Conservation (phyloP, 176 grass and related monocot genomes). For the Musa itinerans region DNA sequence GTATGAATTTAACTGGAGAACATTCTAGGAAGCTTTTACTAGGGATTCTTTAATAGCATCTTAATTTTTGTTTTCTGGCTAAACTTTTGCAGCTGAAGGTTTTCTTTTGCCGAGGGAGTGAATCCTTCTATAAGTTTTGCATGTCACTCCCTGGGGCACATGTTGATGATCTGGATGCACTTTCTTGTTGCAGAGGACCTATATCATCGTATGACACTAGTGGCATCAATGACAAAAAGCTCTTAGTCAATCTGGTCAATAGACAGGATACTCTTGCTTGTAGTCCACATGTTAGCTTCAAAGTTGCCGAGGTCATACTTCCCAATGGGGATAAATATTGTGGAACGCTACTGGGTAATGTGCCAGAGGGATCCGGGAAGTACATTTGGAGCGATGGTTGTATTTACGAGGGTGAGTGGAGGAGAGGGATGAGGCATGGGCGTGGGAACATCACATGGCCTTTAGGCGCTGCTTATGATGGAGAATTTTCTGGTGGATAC, state of each 20-base stretch:
- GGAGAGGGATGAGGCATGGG: slow-evolving; percentile 76
- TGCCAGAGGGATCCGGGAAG: slow-evolving; percentile 70
- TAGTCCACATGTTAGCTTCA: slow-evolving; percentile 36
- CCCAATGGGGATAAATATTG: slow-evolving; percentile 59
- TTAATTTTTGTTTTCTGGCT: neutral
- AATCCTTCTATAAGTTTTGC: slow-evolving; percentile 31
- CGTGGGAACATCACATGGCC: slow-evolving; percentile 66
- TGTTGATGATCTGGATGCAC: slow-evolving; percentile 36
- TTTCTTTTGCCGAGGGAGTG: neutral
- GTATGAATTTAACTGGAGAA: neutral
- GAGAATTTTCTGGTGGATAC: slow-evolving; percentile 74
- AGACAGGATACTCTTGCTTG: slow-evolving; percentile 39
- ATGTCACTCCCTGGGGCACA: slow-evolving; percentile 74
- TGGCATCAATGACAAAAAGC: slow-evolving; percentile 44
- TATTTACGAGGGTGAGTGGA: slow-evolving; percentile 75
- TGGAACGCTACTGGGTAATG: slow-evolving; percentile 53
- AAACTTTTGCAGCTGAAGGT: neutral
- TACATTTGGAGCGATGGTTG: slow-evolving; percentile 76
- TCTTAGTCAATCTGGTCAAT: slow-evolving; percentile 28
- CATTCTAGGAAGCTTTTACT: neutral
- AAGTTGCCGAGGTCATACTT: slow-evolving; percentile 44
- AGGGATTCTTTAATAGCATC: neutral
- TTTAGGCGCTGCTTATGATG: slow-evolving; percentile 50
- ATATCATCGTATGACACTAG: slow-evolving; percentile 37
- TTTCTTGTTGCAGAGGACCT: slow-evolving; percentile 41